Conservation (phyloP, 179 eudicot genomes). For the Patellifolia procumbens region DNA sequence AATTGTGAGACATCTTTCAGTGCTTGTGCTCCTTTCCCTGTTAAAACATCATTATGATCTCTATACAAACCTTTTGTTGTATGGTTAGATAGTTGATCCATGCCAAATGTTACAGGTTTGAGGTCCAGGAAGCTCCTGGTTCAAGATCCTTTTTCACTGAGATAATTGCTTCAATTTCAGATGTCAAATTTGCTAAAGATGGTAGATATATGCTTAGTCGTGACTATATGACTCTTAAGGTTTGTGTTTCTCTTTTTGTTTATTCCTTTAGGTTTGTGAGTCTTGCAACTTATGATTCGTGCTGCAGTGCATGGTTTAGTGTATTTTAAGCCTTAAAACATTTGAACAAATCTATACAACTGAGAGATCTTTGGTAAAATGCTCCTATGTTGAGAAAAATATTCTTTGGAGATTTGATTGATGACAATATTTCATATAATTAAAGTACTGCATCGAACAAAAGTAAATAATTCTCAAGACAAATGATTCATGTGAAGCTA, state of each 20-base stretch:
- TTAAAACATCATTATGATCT: no score
- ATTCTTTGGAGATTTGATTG: no score
- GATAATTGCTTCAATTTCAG: slow-evolving; percentile 62
- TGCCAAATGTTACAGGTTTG: no score
- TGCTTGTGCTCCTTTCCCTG: no score
- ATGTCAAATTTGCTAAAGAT: slow-evolving; percentile 54
- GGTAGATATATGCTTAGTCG: slow-evolving; percentile 62
- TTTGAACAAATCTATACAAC: neutral
- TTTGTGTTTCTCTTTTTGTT: slow-evolving; percentile 18
- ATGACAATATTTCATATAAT: neutral
- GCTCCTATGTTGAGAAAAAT: neutral
- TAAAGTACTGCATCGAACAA: neutral
- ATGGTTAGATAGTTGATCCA: neutral
- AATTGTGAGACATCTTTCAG: no score
- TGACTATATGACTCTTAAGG: slow-evolving; percentile 57
- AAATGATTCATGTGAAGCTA: neutral
- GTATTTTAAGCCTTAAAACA: neutral
- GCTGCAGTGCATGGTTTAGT: neutral
- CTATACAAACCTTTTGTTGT: no score
- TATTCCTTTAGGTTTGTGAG: neutral
- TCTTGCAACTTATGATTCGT: neutral
- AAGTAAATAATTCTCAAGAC: neutral
- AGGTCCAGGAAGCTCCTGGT: slow-evolving; percentile 31
- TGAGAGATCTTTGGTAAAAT: no score
- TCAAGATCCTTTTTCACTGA: slow-evolving; percentile 58